These are phyloP conservation scores for Pinus tabuliformis DNA, from an alignment of 75 land plant genomes.

Conservation along the genomic window DNA sequence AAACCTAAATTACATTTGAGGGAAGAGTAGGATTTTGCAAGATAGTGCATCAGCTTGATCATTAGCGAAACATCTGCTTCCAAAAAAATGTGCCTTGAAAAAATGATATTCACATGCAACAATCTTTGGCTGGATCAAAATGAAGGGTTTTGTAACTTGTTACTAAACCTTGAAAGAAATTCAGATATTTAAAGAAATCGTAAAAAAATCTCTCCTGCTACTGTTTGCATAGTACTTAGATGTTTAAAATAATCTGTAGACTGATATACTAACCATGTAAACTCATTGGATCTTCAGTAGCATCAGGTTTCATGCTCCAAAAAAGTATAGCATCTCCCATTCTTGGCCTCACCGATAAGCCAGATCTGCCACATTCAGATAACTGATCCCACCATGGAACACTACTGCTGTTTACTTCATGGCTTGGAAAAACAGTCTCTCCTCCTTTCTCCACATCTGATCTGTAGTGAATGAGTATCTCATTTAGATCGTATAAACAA, in stretches of 20 bases:
- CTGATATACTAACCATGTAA: conserved; percentile 46
- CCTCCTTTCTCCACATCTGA: conserved; percentile 78
- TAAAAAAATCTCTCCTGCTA: neutral
- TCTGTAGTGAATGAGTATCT: conserved; percentile 19
- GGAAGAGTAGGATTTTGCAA: neutral
- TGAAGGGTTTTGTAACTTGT: neutral
- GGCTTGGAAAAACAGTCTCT: conserved; percentile 58
- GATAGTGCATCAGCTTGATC: neutral
- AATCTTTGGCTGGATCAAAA: too few relatives aligned
- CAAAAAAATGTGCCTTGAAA: neutral
- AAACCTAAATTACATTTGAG: too few relatives aligned
- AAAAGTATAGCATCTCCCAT: conserved; percentile 64
- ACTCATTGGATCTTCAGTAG: conserved; percentile 45
- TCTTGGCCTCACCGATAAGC: conserved; percentile 51
- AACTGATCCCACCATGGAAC: conserved; percentile 32
- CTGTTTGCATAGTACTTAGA: neutral
- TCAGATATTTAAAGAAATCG: neutral
- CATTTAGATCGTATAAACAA: neutral
- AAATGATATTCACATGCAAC: too few relatives aligned
- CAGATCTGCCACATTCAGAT: conserved; percentile 53
- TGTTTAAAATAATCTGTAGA: conserved; percentile 6
- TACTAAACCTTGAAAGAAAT: neutral
- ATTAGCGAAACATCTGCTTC: neutral
- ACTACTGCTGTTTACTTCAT: conserved; percentile 34
- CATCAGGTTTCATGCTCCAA: conserved; percentile 68